These are phyloP conservation scores for carrot (Daucus carota) DNA, from an alignment of 129 eudicot species.

Conservation along the genomic window DNA sequence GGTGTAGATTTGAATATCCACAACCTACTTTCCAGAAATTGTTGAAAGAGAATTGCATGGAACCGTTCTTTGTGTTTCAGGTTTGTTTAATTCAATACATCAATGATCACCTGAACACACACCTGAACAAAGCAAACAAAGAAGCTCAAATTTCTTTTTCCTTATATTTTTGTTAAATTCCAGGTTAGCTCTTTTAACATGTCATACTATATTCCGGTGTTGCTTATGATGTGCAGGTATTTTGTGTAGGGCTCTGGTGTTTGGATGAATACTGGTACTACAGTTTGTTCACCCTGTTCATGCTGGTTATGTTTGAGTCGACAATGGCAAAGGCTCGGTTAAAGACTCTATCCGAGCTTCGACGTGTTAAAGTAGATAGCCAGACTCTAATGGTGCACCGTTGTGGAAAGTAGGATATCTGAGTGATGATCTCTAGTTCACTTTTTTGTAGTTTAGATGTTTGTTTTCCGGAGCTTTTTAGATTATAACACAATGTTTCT, in stretches of 20 bases:
- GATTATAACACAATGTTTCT: conserved; percentile 8
- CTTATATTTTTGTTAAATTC: not conserved
- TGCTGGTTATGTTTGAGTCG: conserved; percentile 97
- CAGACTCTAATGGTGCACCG: conserved; percentile 86
- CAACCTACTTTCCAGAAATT: not conserved
- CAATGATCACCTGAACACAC: not conserved
- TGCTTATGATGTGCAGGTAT: conserved; percentile 43
- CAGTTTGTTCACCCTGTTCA: conserved; percentile 82
- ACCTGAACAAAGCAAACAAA: not conserved
- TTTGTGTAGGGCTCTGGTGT: conserved; percentile 97
- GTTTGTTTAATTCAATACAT: conserved; percentile 25
- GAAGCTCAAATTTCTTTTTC: not conserved
- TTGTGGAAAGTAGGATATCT: conserved; percentile 81
- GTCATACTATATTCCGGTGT: not conserved
- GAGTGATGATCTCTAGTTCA: not conserved
- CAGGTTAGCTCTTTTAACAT: not conserved
- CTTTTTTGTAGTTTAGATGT: not conserved
- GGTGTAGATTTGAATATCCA: too few relatives aligned
- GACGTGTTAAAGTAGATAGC: conserved; percentile 84
- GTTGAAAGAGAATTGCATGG: conserved; percentile 71
- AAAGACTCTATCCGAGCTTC: conserved; percentile 79
- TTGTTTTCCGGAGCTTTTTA: not conserved
- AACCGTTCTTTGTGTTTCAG: conserved; percentile 97
- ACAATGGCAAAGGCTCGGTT: conserved; percentile 94
- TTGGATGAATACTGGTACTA: conserved; percentile 95